These are phyloP conservation scores for Stephanodiscus minutulus DNA, from an alignment of 108 stramenopile genomes.

Conservation along the genomic window DNA sequence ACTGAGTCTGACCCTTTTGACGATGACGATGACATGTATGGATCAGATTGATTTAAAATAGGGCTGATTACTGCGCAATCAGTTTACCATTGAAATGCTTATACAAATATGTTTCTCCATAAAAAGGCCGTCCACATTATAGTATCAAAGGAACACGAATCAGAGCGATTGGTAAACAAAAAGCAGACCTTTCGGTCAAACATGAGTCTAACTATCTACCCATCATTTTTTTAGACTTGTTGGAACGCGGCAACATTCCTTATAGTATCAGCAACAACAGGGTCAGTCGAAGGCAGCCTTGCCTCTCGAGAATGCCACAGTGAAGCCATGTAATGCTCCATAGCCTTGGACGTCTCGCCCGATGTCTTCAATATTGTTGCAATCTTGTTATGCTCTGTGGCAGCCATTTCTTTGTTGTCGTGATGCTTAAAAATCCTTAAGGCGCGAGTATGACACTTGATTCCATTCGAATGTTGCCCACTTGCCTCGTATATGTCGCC, in stretches of 20 bases:
- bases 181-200: not conserved
- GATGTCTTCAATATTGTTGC: slow-evolving; percentile 33
- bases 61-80: too few relatives aligned
- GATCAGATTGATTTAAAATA: not conserved
- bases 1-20: slow-evolving; percentile 4
- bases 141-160: not conserved
- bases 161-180: slow-evolving; percentile 2
- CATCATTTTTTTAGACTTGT: slow-evolving; percentile 17
- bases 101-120: too few relatives aligned
- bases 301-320: slow-evolving; percentile 48
- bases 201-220: slow-evolving; percentile 1
- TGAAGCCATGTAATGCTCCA: slow-evolving; percentile 51
- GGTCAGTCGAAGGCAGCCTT: slow-evolving; percentile 38
- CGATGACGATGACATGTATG: slow-evolving; percentile 7
- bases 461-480: slow-evolving; percentile 4
- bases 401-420: slow-evolving; percentile 41
- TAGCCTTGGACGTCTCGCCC: slow-evolving; percentile 33
- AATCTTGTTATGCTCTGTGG: slow-evolving; percentile 45
- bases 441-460: slow-evolving; percentile 44
- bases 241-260: slow-evolving; percentile 43
- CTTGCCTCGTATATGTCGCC: slow-evolving; percentile 29
- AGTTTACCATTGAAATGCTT: too few relatives aligned
- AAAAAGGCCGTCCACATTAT: not conserved
- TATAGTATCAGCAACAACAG: slow-evolving; percentile 50
- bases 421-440: slow-evolving; percentile 43